Evolutionary conservation across 257 asterid species (phyloP), one percentile per base, ranked within the genome.

Genomic region (Avicennia marina): DNA sequence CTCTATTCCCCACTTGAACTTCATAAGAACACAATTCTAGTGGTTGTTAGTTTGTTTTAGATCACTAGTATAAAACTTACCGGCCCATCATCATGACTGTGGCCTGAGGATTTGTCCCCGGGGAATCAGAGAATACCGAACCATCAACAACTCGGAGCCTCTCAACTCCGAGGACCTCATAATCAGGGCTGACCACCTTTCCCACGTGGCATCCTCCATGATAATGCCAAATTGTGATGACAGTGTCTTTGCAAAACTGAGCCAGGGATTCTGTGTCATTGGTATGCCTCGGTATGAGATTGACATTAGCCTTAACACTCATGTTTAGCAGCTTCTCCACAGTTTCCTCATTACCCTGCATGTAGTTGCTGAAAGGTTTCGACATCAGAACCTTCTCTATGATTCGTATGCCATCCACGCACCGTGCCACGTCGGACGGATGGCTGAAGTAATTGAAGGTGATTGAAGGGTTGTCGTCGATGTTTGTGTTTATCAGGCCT

Each of bases 61-160:
- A 8, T 29, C 8, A 25, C 13, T 15, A 11, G 20, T 12, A 42
- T 16, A 12, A 21, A 40, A 29, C 72, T 62, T 81, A 91, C 98
- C 98, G 56, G 59, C 97, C 97, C 78, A 93, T 58, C 98, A 93
- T 93, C 95, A 93, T 75, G 53, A 89, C 94, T 0, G 98, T 93
- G 47, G 89, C 97, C 66, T 93, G 98, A 80, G 98, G 98, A 71
- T 93, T 93, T 36, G 98, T 89, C 63, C 98, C 98, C 0, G 98
- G 98, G 5, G 98, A 93, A 24, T 63, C 78, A 3, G 34, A 39
- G 45, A 89, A 84, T 24, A 88, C 66, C 11, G 97, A 93, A 24
- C 96, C 94, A 75, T 93, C 98, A n/a, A 93, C 56, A 4, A 93
- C 89, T 10, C 98, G 95, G 17, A 93, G 87, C 53, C 91, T 58